These are phyloP conservation scores for Cornus suecica DNA, from an alignment of 148 eudicot genomes.

Conservation along the genomic window DNA sequence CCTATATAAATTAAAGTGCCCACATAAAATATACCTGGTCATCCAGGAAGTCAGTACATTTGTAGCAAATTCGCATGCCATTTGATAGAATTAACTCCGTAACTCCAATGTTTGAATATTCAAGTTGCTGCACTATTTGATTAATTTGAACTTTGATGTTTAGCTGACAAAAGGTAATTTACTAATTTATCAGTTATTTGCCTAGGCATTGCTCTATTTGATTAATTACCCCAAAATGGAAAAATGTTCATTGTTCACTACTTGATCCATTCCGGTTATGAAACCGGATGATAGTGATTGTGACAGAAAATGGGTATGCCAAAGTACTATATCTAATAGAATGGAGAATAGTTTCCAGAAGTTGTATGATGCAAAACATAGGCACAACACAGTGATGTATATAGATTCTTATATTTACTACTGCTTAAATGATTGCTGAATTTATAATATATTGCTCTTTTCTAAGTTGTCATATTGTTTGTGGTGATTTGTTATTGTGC, in stretches of 20 bases:
- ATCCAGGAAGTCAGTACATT: constrained; percentile 79
- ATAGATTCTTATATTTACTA: no score
- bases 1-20: background rate
- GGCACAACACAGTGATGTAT: no score
- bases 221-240: no score
- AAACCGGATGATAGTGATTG: background rate
- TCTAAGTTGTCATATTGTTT: background rate
- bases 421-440: background rate
- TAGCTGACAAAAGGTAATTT: background rate
- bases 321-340: background rate
- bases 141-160: background rate
- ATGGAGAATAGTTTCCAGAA: background rate
- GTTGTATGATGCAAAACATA: no score
- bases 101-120: constrained; percentile 59
- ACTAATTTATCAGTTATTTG: background rate
- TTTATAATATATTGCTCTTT: background rate
- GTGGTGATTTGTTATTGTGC: background rate
- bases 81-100: constrained; percentile 76
- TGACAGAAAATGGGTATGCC: background rate
- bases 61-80: constrained; percentile 89
- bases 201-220: background rate
- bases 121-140: constrained; percentile 55
- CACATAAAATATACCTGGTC: constrained; percentile 63
- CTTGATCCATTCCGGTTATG: background rate
- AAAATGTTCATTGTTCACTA: no score